phyloP scores from a whole-genome alignment of 2,329 filamentous ascomycete genomes.

The Trichoderma koningii region DNA sequence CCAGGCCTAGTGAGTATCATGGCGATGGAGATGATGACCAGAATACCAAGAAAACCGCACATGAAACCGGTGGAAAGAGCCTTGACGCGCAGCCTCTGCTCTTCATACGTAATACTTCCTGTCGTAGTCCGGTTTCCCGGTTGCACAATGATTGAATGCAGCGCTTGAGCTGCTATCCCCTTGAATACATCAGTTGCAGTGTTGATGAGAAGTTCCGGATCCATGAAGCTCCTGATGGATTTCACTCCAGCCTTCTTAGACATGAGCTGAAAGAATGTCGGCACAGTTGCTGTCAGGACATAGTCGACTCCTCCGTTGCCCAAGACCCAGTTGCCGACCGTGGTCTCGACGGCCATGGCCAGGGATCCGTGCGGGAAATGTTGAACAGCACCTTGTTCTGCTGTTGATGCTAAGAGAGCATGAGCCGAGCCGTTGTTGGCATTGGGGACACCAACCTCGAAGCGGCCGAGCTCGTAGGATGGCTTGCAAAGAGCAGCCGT shows the following conservation, averaged over 20 bases:
- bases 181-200: conserved; percentile 2
- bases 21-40: not conserved
- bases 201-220: conserved; percentile 27
- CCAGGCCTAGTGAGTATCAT: conserved; percentile 3
- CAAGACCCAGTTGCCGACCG: not conserved
- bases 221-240: conserved; percentile 28
- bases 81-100: conserved; percentile 14
- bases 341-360: conserved; percentile 8
- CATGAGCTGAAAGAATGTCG: conserved; percentile 36
- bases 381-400: not conserved
- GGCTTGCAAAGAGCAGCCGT: conserved; percentile 28
- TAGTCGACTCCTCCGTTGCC: conserved; percentile 16
- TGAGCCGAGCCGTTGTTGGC: conserved; percentile 29
- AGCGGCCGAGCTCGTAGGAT: not conserved
- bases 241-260: conserved; percentile 29
- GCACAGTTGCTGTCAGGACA: conserved; percentile 31
- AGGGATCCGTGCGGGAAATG: conserved; percentile 4
- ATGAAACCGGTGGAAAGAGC: conserved; percentile 18
- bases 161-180: conserved; percentile 11
- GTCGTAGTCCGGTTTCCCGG: conserved; percentile 6
- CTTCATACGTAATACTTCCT: conserved; percentile 6
- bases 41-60: conserved; percentile 17
- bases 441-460: conserved; percentile 30
- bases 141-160: not conserved
- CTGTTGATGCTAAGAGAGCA: conserved; percentile 28